These are phyloP conservation scores for Apium graveolens DNA, from an alignment of 129 eudicot species.

Conservation along the genomic window DNA sequence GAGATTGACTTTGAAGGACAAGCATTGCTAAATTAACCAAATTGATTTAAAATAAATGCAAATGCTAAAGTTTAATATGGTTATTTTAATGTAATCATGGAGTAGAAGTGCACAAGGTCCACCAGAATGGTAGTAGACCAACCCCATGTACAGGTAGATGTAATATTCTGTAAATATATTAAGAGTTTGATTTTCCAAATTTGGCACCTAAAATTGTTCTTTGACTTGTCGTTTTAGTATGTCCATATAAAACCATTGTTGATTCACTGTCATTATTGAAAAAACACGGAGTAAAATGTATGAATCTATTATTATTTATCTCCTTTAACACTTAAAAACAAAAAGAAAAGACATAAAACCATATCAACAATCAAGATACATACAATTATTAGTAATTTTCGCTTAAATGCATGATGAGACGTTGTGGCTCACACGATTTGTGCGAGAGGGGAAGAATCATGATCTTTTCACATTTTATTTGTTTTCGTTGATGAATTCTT, in stretches of 20 bases:
- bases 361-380: neutral
- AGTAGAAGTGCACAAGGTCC: neutral
- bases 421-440: neutral
- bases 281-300: neutral
- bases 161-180: too few species aligned
- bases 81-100: neutral
- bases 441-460: neutral
- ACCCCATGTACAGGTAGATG: too few species aligned
- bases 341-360: too few species aligned
- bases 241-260: neutral
- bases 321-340: neutral
- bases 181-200: neutral
- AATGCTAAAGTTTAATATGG: neutral
- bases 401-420: neutral
- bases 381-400: neutral
- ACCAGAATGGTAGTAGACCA: neutral
- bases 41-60: neutral
- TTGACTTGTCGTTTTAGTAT: neutral
- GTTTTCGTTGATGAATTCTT: too few species aligned
- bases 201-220: neutral
- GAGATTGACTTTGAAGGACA: neutral
- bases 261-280: neutral
- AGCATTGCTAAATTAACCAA: neutral
- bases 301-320: neutral
- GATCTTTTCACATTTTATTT: too few species aligned